These are phyloP conservation scores for Linnemannia hyalina DNA, from an alignment of 192 early-diverging fungal genomes.

Conservation along the genomic window DNA sequence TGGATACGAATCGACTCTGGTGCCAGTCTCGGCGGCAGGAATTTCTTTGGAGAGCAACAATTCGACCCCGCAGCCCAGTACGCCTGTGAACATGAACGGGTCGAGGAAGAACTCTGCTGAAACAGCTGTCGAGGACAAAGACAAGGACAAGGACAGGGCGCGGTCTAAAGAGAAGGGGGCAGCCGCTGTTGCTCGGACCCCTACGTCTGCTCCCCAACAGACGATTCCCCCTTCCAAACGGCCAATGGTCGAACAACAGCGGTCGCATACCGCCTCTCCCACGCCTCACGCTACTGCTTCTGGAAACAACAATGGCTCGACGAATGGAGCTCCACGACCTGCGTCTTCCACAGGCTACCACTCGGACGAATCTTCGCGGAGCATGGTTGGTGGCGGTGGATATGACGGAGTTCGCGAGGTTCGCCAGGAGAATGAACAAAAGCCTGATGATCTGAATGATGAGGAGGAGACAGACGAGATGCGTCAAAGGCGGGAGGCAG, in stretches of 20 bases:
- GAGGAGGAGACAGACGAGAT: conserved; percentile 44
- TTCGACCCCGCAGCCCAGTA: not conserved
- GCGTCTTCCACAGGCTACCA: not conserved
- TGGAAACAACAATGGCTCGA: not conserved
- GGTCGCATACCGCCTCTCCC: not conserved
- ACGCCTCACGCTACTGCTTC: not conserved
- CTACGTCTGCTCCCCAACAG: not conserved
- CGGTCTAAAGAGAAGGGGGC: not conserved
- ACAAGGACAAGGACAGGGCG: not conserved
- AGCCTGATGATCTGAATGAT: not conserved
- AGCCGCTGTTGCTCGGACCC: not conserved
- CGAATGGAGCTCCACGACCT: not conserved
- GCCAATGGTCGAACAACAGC: conserved; percentile 9
- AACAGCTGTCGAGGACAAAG: not conserved
- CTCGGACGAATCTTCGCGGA: not conserved
- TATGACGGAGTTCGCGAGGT: not conserved
- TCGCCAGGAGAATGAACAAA: not conserved
- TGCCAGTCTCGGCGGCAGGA: not conserved
- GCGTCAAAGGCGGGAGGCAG: conserved; percentile 33
- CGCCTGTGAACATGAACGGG: not conserved
- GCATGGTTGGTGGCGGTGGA: not conserved
- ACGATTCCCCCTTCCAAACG: not conserved
- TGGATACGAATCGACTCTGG: not conserved
- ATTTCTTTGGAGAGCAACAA: not conserved
- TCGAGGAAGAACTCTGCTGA: not conserved